Conservation (phyloP, 2,329 filamentous ascomycete species). For the Colletotrichum cordylinicola region DNA sequence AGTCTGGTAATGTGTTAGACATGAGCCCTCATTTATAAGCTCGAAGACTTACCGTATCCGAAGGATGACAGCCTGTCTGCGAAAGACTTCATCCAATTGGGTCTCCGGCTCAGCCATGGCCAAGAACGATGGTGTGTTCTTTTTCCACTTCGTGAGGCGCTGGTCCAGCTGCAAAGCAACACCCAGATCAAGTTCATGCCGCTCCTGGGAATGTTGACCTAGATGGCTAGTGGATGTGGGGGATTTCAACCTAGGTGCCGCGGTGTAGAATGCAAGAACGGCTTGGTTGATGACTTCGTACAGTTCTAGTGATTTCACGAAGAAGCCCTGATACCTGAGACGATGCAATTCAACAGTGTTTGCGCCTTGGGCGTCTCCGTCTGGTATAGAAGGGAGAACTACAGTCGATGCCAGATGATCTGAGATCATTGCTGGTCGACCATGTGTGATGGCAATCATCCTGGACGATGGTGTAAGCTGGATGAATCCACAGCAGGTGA, state of each 20-base stretch:
- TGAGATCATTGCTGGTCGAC: constrained; percentile 40
- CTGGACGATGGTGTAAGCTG: constrained; percentile 20
- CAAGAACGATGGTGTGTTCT: constrained; percentile 30
- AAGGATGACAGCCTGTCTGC: constrained; percentile 37
- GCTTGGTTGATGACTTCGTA: constrained; percentile 42
- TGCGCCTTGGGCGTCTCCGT: not conserved
- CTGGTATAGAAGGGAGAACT: constrained; percentile 28
- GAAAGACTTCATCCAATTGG: constrained; percentile 28
- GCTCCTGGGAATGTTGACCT: not conserved
- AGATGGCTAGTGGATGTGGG: not conserved
- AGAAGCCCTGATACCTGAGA: constrained; percentile 30
- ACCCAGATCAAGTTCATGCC: constrained; percentile 28
- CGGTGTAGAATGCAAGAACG: constrained; percentile 32
- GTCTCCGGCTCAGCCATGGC: constrained; percentile 23
- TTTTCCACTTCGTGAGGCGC: constrained; percentile 36
- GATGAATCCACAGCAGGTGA: not conserved
- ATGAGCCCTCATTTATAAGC: no score
- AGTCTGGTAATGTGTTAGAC: constrained; percentile 24
- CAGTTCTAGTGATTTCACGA: constrained; percentile 38
- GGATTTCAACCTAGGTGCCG: not conserved
- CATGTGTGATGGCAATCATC: constrained; percentile 40
- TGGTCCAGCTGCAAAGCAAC: constrained; percentile 36
- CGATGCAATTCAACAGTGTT: not conserved
- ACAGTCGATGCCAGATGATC: constrained; percentile 29
- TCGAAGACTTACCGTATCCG: constrained; percentile 32